These are phyloP conservation scores for Boletus huronensis DNA, from an alignment of 768 basidiomycete genomes.

Conservation along the genomic window DNA sequence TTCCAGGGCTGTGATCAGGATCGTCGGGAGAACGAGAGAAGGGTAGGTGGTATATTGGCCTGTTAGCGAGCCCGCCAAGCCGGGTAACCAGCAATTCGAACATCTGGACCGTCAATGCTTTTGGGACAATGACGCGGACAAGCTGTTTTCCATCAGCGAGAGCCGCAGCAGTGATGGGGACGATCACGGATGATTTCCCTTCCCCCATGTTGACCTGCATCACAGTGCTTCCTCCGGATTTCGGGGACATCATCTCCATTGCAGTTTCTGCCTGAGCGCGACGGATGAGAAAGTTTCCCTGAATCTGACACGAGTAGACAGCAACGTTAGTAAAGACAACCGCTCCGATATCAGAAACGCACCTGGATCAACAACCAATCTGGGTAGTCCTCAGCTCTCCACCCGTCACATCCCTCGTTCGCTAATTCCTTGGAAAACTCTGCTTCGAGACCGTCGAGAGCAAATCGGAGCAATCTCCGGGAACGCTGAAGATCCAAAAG, in stretches of 20 bases:
- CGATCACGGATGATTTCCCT: constrained; percentile 16
- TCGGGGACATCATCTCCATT: constrained; percentile 43
- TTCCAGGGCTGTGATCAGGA: no score
- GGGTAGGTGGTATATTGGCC: no score
- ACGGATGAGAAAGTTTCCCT: constrained; percentile 17
- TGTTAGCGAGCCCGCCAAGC: no score
- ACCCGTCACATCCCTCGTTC: constrained; percentile 16
- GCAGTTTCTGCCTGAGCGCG: constrained; percentile 35
- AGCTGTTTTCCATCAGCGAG: constrained; percentile 42
- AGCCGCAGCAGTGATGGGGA: constrained; percentile 36
- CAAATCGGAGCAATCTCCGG: constrained; percentile 12
- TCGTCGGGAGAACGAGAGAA: no score
- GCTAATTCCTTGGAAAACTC: constrained; percentile 29
- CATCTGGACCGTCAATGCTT: no score
- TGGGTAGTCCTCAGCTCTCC: constrained; percentile 17
- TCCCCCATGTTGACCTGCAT: no score
- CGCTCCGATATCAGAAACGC: neutral
- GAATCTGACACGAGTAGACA: constrained; percentile 33
- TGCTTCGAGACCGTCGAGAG: constrained; percentile 17
- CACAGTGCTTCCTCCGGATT: constrained; percentile 31
- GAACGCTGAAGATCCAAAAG: constrained; percentile 15
- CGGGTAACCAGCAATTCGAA: constrained; percentile 36
- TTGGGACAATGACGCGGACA: constrained; percentile 13
- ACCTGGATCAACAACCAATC: constrained; percentile 47
- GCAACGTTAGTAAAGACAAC: neutral